Evolutionary conservation across 2,329 filamentous ascomycete species (phyloP), one percentile per base, ranked within the genome.

Genomic region (Paradendryphiella salina): DNA sequence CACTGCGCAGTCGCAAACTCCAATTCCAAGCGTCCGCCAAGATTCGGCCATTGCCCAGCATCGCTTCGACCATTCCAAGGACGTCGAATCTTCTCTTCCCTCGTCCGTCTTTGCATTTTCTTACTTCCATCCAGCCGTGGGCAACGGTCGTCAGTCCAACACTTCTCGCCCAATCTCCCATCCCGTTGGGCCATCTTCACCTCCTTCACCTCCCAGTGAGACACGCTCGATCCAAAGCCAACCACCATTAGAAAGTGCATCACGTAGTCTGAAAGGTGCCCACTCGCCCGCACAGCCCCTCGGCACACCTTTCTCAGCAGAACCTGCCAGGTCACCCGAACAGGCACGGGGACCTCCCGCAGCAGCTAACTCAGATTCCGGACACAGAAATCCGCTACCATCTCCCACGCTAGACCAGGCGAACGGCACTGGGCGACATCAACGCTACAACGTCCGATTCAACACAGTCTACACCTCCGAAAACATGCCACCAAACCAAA

Each of bases 401-500:
- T 51, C 60, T 28, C 28, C 54, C 26, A 26, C 56, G 40, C 28
- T 51, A 31, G 46, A 50, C 13, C 50, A 56, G 54, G 34, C 44
- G 53, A 35, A 56, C 59, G 20, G 37, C n/a, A 42, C 26, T 15
- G 44, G 37, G 13, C 60, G 60, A 23, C 60, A 61, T 35, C 59
- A 62, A 38, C 62, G 62, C 33, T 65, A 62, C 57, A 65, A 65
- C 60, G 62, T 65, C 17, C 59, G 62, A 31, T 65, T 65, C 33
- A 60, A 59, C 26, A 60, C 57, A 9, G 59, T 62, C 29, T 57
- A 59, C 37, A 52, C 49, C 15, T 52, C 44, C 26, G 49, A 52
- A 38, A 52, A 52, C 20, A 65, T 63, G 60, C 51, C 60, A 10
- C 49, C 59, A 11, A 54, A 49, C 7, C 60, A 60, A 14, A 63